Evolutionary conservation across 768 basidiomycete genomes (phyloP), one percentile per base, ranked within the genome.

Genomic region (Xanthoconium stramineum): DNA sequence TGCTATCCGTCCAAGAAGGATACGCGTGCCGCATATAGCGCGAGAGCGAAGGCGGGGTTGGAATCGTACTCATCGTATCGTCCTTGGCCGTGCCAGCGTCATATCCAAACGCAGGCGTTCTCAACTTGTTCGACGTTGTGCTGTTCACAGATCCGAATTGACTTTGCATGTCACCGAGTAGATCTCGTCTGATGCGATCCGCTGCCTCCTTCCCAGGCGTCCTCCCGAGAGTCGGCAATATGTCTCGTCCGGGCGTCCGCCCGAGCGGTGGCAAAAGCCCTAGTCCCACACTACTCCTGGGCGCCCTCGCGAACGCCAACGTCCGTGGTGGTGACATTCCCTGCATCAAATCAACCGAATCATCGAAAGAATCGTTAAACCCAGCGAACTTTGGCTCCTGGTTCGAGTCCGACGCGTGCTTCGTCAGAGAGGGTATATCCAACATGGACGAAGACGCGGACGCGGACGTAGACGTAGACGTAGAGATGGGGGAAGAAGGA

Each of bases 181-280:
- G 73, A 67, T 87, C 85, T 32, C 76, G 76, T 49, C 82, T 79
- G 50, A 93, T 89, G 14, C 86, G 78, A 12, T 80, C 76, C 1
- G 87, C 88, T 5, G 89, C 91, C 56, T 85, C 83, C 64, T 81
- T 86, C 32, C 77, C 79, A 0, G 92, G 92, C 3, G 91, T 91
- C 57, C 83, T 80, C 0, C 82, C 80, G 7, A 83, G 63, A 30
- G 69, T 69, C 8, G 76, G 77, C 3, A 67, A 53, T 15, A 64
- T 42, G 37, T 84, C 84, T 65, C 80, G 85, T 29, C 78, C 80
- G 6, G 92, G 92, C 5, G 91, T 91, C 46, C 82, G 80, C 1
- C 82, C 80, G 12, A 81, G 64, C 19, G 70, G 68, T 11, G 71
- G 76, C 39, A 67, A 61, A 19, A 74, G 66, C 10, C 69, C 70